Percentiles rank a stretch among this genome's conserved stretches.
Conservation (phyloP, 768 basidiomycete species). For the Amanita rimosa region DNA sequence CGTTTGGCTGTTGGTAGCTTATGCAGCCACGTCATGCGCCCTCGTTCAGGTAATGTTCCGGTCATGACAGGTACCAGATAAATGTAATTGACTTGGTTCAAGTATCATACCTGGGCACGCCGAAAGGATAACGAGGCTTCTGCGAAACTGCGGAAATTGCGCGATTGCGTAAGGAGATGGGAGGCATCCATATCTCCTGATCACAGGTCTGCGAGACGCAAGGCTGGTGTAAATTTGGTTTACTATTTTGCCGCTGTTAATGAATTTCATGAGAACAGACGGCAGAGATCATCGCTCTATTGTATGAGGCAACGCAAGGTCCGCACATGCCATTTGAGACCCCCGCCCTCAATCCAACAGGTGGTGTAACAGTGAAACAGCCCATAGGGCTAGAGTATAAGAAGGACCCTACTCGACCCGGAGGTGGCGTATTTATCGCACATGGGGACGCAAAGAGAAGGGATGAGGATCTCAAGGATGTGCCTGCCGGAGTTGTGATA, state of each 20-base stretch:
- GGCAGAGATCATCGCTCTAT: slow-evolving; percentile 81
- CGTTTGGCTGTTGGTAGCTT: slow-evolving; percentile 78
- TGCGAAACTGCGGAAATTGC: slow-evolving; percentile 63
- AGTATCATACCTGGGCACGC: slow-evolving; percentile 94
- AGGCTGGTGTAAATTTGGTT: slow-evolving; percentile 37
- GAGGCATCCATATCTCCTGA: slow-evolving; percentile 80
- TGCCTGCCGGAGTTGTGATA: slow-evolving; percentile 48
- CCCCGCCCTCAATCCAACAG: slow-evolving; percentile 67
- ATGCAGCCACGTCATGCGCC: slow-evolving; percentile 81
- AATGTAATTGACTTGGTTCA: slow-evolving; percentile 1
- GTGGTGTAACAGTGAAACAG: slow-evolving; percentile 50
- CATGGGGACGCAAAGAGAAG: slow-evolving; percentile 28
- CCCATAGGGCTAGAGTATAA: slow-evolving; percentile 55
- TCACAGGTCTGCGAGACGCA: slow-evolving; percentile 90
- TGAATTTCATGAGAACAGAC: slow-evolving; percentile 36
- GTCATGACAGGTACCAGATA: background rate
- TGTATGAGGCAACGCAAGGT: slow-evolving; percentile 93
- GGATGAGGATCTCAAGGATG: slow-evolving; percentile 36
- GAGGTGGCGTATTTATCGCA: slow-evolving; percentile 81
- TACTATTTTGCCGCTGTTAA: background rate
- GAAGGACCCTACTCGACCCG: slow-evolving; percentile 71
- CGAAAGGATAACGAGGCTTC: slow-evolving; percentile 69
- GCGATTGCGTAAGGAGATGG: slow-evolving; percentile 82
- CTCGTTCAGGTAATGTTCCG: slow-evolving; percentile 68
- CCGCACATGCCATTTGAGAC: slow-evolving; percentile 38